Evolutionary conservation across 2,329 filamentous ascomycete genomes (phyloP).

Genomic region (Claviceps digitariae): DNA sequence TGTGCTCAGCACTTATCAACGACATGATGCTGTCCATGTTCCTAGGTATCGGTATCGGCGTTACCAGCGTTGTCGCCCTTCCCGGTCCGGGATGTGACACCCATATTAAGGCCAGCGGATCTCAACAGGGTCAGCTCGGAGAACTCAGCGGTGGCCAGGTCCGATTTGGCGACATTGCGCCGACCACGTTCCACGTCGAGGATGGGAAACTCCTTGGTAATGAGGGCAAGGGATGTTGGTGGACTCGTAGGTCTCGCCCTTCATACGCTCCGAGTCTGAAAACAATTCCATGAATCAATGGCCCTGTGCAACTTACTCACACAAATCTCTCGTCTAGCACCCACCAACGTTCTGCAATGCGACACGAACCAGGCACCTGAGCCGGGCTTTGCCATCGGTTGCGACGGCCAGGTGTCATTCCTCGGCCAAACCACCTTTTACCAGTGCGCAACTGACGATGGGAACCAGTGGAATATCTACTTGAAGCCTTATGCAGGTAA

Average conservation of each 20-base stretch:
- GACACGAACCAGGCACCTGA: constrained; percentile 37
- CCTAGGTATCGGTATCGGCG: constrained; percentile 7
- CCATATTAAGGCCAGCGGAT: constrained; percentile 34
- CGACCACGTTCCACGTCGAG: constrained; percentile 40
- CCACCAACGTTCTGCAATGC: constrained; percentile 48
- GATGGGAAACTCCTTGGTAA: constrained; percentile 41
- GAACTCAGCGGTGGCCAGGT: constrained; percentile 49
- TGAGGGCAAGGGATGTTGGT: constrained; percentile 45
- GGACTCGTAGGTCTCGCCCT: constrained; percentile 34
- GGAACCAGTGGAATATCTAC: constrained; percentile 43
- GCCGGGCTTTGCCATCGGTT: constrained; percentile 41
- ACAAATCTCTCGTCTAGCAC: constrained; percentile 20
- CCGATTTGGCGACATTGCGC: constrained; percentile 31
- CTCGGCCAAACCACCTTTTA: constrained; percentile 40
- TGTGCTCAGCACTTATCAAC: background rate
- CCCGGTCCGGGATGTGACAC: constrained; percentile 22
- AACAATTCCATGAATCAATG: no score
- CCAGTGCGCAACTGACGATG: constrained; percentile 41
- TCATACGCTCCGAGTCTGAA: background rate
- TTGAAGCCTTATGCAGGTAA: constrained; percentile 19
- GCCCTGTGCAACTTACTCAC: background rate
- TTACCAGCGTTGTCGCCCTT: constrained; percentile 9
- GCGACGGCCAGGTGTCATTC: constrained; percentile 37
- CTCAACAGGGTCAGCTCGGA: constrained; percentile 36
- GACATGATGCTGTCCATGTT: constrained; percentile 1